Conservation (phyloP, 345 rosid species). For the Brassica cretica region DNA sequence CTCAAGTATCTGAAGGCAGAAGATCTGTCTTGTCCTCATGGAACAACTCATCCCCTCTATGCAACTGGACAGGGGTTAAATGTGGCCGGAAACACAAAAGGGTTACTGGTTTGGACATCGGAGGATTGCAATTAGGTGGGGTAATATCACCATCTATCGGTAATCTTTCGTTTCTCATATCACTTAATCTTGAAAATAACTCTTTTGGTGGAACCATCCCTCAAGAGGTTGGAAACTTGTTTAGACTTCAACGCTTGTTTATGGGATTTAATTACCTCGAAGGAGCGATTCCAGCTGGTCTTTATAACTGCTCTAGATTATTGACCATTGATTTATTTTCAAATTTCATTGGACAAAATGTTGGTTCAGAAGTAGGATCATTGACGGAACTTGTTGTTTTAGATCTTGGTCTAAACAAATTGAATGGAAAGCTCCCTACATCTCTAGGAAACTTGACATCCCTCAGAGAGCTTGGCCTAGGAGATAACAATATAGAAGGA, state of each 20-base stretch:
- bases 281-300: slow-evolving; percentile 25
- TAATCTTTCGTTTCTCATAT: slow-evolving; percentile 27
- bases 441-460: slow-evolving; percentile 11
- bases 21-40: slow-evolving; percentile 17
- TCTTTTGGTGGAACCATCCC: slow-evolving; percentile 3
- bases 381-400: neutral
- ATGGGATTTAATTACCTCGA: slow-evolving; percentile 8
- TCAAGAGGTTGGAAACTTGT: neutral
- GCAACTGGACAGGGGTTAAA: slow-evolving; percentile 15
- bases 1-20: neutral
- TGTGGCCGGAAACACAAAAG: slow-evolving; percentile 1
- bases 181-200: neutral
- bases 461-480: neutral
- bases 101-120: slow-evolving; percentile 7
- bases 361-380: slow-evolving; percentile 33
- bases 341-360: neutral
- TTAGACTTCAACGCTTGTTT: neutral
- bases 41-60: slow-evolving; percentile 24
- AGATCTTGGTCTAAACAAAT: neutral
- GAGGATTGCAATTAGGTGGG: neutral
- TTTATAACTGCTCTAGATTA: slow-evolving; percentile 28
- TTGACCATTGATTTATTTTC: neutral
- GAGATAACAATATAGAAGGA: neutral
- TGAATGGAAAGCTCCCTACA: slow-evolving; percentile 37
- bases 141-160: slow-evolving; percentile 23